Evolutionary conservation across 2,329 filamentous ascomycete species (phyloP).

Genomic region (Remersonia thermophila): DNA sequence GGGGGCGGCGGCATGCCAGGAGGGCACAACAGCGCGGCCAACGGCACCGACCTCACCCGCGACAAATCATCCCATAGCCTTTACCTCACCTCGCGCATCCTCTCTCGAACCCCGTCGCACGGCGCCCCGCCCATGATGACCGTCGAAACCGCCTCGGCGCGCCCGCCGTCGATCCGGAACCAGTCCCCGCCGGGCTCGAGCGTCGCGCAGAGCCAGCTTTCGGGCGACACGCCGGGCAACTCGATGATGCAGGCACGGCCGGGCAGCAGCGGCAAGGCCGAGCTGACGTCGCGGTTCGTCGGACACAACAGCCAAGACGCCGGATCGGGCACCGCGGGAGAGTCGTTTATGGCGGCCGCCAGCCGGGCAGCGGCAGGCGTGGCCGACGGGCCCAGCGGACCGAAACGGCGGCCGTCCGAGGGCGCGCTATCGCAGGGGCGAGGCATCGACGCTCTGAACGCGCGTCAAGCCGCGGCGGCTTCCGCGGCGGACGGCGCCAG

Average conservation of each 20-base stretch:
- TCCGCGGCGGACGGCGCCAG: constrained; percentile 30
- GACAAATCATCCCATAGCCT: constrained; percentile 44
- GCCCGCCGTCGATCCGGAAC: constrained; percentile 25
- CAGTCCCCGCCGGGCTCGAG: constrained; percentile 24
- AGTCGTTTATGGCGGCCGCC: constrained; percentile 18
- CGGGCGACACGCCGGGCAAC: constrained; percentile 10
- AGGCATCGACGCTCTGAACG: constrained; percentile 6
- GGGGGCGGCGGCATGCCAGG: no score
- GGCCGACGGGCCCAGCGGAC: constrained; percentile 21
- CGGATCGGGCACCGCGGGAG: constrained; percentile 35
- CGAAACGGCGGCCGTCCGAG: constrained; percentile 31
- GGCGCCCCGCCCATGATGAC: constrained; percentile 55
- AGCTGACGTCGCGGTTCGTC: constrained; percentile 49
- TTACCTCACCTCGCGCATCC: constrained; percentile 53
- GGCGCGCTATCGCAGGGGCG: constrained; percentile 23
- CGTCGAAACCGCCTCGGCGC: constrained; percentile 41
- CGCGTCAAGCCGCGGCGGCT: constrained; percentile 20
- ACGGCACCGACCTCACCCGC: constrained; percentile 14
- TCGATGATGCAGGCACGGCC: constrained; percentile 17
- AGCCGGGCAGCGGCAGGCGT: constrained; percentile 10
- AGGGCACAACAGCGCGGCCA: not conserved
- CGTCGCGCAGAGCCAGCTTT: constrained; percentile 17
- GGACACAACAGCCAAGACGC: constrained; percentile 27
- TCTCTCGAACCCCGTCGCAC: constrained; percentile 51
- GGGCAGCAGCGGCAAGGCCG: constrained; percentile 32